phyloP scores from a whole-genome alignment of 2,329 filamentous ascomycete genomes.

The Fusarium buharicum region DNA sequence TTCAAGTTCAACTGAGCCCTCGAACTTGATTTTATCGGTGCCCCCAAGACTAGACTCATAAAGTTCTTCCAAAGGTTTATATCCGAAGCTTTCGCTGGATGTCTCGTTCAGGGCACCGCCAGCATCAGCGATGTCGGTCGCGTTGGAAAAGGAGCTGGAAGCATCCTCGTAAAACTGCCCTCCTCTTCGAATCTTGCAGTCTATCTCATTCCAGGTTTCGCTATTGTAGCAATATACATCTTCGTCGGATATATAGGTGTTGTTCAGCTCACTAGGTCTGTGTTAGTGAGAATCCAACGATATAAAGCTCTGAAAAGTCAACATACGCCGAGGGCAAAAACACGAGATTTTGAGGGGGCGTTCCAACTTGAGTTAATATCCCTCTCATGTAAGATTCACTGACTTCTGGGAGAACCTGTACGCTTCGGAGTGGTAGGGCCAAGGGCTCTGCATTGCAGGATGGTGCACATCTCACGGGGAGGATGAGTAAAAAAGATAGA shows the following conservation, averaged over 20 bases:
- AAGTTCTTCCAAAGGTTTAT: conserved; percentile 36
- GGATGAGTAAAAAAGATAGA: neutral
- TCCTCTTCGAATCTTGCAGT: conserved; percentile 44
- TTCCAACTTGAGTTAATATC: conserved; percentile 42
- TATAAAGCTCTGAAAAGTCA: rapidly evolving
- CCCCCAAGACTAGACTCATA: conserved; percentile 37
- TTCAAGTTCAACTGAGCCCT: conserved; percentile 6
- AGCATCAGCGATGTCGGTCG: conserved; percentile 25
- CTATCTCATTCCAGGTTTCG: conserved; percentile 45
- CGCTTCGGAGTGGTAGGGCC: conserved; percentile 30
- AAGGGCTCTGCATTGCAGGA: conserved; percentile 30
- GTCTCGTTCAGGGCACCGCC: conserved; percentile 34
- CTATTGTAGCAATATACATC: conserved; percentile 44
- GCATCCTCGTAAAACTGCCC: conserved; percentile 31
- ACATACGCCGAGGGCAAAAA: conserved; percentile 49
- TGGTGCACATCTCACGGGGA: neutral
- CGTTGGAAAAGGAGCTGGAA: conserved; percentile 26
- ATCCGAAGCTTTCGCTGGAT: conserved; percentile 22
- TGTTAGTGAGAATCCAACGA: conserved; percentile 2
- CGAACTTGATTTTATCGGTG: conserved; percentile 30
- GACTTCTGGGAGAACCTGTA: conserved; percentile 40
- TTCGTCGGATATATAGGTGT: conserved; percentile 49
- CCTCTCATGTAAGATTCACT: conserved; percentile 46
- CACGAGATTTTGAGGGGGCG: conserved; percentile 44
- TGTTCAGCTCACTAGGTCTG: conserved; percentile 48